These are phyloP conservation scores for Aphanoascus verrucosus DNA, from an alignment of 2,329 filamentous ascomycete species.

Conservation along the genomic window DNA sequence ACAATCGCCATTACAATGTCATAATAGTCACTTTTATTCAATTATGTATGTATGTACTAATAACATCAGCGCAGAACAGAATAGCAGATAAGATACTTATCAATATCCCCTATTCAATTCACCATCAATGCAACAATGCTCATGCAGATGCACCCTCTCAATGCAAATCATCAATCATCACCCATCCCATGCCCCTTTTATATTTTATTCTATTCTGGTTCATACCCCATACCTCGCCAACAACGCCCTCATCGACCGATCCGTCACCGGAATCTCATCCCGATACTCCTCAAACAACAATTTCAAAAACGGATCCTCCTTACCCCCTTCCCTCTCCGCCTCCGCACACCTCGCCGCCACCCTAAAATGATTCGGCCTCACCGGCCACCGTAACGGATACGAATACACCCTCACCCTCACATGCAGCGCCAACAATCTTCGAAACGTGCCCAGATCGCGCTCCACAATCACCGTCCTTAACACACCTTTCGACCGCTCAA, in stretches of 20 bases:
- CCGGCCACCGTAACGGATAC: conserved; percentile 27
- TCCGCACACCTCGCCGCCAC: conserved; percentile 24
- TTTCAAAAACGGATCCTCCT: conserved; percentile 28
- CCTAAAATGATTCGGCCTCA: conserved; percentile 25
- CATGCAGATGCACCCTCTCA: background rate
- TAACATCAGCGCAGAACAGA: too few relatives aligned
- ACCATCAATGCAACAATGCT: too few relatives aligned
- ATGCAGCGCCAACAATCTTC: conserved; percentile 23
- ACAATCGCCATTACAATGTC: too few relatives aligned
- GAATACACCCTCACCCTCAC: conserved; percentile 26
- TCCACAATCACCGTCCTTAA: conserved; percentile 28
- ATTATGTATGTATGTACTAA: too few relatives aligned
- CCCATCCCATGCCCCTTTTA: background rate
- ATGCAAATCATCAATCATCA: background rate
- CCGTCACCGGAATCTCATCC: conserved; percentile 22
- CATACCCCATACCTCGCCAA: conserved; percentile 17
- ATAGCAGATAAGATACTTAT: too few relatives aligned
- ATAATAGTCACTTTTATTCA: too few relatives aligned
- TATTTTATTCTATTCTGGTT: background rate
- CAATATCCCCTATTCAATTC: too few relatives aligned
- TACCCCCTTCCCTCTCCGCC: conserved; percentile 10
- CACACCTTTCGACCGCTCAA: conserved; percentile 24
- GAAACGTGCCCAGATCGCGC: conserved; percentile 27
- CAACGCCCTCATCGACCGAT: conserved; percentile 21
- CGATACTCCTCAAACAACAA: conserved; percentile 26